Percentiles rank a stretch among this genome's conserved stretches.
Conservation (phyloP, 192 early-diverging fungal genomes). For the Rhizoclosmatium globosum region DNA sequence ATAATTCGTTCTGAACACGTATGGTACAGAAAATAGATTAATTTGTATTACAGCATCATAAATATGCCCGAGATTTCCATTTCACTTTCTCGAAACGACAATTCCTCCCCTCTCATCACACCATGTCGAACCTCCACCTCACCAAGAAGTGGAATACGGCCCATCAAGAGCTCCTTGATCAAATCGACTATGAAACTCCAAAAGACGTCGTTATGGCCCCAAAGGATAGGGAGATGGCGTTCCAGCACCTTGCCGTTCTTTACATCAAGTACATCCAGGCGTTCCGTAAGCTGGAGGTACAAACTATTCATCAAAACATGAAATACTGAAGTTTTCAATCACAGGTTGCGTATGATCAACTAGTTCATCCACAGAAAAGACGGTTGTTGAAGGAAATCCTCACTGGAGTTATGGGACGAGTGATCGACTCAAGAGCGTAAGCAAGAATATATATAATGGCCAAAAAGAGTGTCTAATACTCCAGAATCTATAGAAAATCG, state of each 20-base stretch:
- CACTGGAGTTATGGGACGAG: slow-evolving; percentile 57
- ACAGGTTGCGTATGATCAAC: slow-evolving; percentile 64
- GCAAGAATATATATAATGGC: not conserved
- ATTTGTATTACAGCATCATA: too few relatives aligned
- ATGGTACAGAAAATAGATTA: too few relatives aligned
- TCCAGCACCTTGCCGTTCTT: slow-evolving; percentile 62
- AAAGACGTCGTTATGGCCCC: slow-evolving; percentile 55
- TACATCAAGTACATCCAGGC: slow-evolving; percentile 68
- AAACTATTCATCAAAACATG: too few relatives aligned
- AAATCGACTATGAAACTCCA: slow-evolving; percentile 63
- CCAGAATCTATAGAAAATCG: slow-evolving; percentile 58
- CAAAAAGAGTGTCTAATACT: not conserved
- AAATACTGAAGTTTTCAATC: not conserved
- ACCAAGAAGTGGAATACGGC: slow-evolving; percentile 55
- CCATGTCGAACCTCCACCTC: slow-evolving; percentile 39
- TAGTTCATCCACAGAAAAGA: slow-evolving; percentile 70
- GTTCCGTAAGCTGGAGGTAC: slow-evolving; percentile 62
- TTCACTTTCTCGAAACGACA: too few relatives aligned
- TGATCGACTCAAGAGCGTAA: slow-evolving; percentile 68
- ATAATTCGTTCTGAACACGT: too few relatives aligned
- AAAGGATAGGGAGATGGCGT: slow-evolving; percentile 61
- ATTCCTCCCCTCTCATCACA: not conserved
- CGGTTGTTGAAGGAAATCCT: slow-evolving; percentile 60
- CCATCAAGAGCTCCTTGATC: slow-evolving; percentile 54
- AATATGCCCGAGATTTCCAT: too few relatives aligned